Base-by-base conservation (phyloP, 805 yeast genomes). In the Yamadazyma philogaea region DNA sequence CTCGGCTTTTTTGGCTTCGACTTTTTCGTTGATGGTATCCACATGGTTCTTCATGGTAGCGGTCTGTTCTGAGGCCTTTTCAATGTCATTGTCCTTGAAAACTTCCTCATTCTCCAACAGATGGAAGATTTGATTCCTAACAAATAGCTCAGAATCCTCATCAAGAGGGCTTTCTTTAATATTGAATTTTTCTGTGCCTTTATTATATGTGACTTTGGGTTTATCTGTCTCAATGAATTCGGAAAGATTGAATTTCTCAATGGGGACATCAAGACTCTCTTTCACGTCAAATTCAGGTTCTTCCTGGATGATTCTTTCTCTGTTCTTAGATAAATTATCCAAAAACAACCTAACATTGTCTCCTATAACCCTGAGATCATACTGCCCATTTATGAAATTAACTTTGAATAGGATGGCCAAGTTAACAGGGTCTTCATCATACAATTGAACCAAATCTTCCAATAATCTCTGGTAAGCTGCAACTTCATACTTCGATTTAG, bases 1-100 rank as follows among this genome's bases (percentile, higher is more conserved):
- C 30, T 64, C 63, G 44, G 76, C 77, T 28, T 71, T 72, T 24
- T 64, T 64, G 15, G 49, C 37, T 17, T 70, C 70, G 42, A 64
- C 65, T 15, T 62, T 60, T 14, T 55, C 55, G 44, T 75, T 75
- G 3, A 80, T 74, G 6, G 63, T 57, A 34, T 63, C 56, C 28
- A 81, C 60, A 39, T 70, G 76, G 0, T 46, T 48, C 49, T 77
- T 55, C 45, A 50, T 22, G 10, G 49, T 53, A 2, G 59, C 39
- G 5, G 59, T 53, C 41, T 53, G 44, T 28, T 49, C 36, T 7
- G 36, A 30, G 8, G 56, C 30, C 22, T 45, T 49, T 10, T 48
- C 51, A 18, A 47, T 32, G 16, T 54, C 59, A 11, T 39, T 40
- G 10, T 51, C 47, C 16, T 46, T 46, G 4, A 28, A 34, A 4